These are phyloP conservation scores for Phialophora chinensis DNA, from an alignment of 2,329 filamentous ascomycete genomes.

Conservation along the genomic window DNA sequence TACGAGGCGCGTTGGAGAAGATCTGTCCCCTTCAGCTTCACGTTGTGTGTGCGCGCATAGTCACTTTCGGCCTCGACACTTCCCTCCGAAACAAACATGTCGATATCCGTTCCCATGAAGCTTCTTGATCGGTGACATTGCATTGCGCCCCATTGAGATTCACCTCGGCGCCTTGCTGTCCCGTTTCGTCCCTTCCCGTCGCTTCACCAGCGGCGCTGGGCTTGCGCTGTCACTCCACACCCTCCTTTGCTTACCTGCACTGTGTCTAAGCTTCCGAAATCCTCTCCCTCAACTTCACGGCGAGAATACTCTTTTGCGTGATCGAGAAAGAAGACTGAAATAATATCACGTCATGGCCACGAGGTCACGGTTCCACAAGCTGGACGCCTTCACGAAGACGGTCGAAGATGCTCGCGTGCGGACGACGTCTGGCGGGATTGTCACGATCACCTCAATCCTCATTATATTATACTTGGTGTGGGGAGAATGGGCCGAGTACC, in stretches of 20 bases:
- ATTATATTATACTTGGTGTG: slow-evolving; percentile 87
- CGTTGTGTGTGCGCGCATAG: neutral
- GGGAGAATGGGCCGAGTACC: slow-evolving; percentile 96
- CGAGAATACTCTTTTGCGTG: neutral
- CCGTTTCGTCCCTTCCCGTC: neutral
- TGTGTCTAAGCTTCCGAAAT: neutral
- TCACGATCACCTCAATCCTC: slow-evolving; percentile 88
- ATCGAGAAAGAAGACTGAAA: neutral
- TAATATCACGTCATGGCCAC: slow-evolving; percentile 69
- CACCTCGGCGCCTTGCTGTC: neutral
- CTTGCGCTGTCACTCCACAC: neutral
- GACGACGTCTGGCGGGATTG: slow-evolving; percentile 92
- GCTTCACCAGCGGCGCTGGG: neutral
- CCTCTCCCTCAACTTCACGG: neutral
- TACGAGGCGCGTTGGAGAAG: neutral
- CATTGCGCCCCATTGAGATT: neutral
- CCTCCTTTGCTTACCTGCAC: neutral
- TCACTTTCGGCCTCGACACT: neutral
- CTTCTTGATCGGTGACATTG: neutral
- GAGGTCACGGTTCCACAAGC: slow-evolving; percentile 92
- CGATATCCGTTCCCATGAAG: neutral
- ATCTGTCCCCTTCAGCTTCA: neutral
- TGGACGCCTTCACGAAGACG: slow-evolving; percentile 98
- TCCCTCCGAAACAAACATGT: neutral
- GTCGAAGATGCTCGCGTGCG: slow-evolving; percentile 97